A percentile compares a stretch with the other conserved stretches of the same genome.
Conservation (phyloP, 2,329 filamentous ascomycete genomes). For the Beauveria rudraprayagi region DNA sequence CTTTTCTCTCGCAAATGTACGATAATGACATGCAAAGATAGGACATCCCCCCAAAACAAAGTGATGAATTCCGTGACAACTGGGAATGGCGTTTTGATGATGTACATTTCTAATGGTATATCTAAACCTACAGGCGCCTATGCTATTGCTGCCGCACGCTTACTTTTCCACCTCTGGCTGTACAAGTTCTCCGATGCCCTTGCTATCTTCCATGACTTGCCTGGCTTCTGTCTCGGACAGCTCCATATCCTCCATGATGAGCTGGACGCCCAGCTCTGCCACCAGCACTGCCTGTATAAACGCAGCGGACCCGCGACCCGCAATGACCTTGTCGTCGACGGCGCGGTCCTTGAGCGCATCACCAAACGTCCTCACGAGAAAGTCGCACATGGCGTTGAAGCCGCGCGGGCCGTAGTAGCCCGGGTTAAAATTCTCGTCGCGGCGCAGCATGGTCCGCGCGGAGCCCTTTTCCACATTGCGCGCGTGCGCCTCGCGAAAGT, state of each 20-base stretch:
- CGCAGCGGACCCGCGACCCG: conserved; percentile 55
- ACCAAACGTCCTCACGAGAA: conserved; percentile 54
- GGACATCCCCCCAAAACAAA: neutral
- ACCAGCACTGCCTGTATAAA: conserved; percentile 72
- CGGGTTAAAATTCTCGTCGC: conserved; percentile 53
- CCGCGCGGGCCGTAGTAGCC: conserved; percentile 82
- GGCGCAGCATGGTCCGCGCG: conserved; percentile 52
- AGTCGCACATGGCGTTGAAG: conserved; percentile 62
- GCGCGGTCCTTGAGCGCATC: conserved; percentile 52
- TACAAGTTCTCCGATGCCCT: conserved; percentile 57
- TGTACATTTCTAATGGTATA: neutral
- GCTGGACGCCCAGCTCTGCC: conserved; percentile 53
- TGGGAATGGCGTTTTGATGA: neutral
- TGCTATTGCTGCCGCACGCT: neutral
- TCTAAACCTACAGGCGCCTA: neutral
- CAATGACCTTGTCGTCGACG: conserved; percentile 56
- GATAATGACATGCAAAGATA: conserved; percentile 18
- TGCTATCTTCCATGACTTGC: conserved; percentile 57
- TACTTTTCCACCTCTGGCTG: conserved; percentile 17
- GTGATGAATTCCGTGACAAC: neutral
- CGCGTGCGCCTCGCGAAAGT: conserved; percentile 52
- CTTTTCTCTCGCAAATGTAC: neutral
- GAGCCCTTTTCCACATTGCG: conserved; percentile 48
- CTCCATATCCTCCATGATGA: conserved; percentile 50
- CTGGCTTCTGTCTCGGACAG: conserved; percentile 35